phyloP scores from a whole-genome alignment of 2,329 filamentous ascomycete genomes.

The Exophiala spinifera region DNA sequence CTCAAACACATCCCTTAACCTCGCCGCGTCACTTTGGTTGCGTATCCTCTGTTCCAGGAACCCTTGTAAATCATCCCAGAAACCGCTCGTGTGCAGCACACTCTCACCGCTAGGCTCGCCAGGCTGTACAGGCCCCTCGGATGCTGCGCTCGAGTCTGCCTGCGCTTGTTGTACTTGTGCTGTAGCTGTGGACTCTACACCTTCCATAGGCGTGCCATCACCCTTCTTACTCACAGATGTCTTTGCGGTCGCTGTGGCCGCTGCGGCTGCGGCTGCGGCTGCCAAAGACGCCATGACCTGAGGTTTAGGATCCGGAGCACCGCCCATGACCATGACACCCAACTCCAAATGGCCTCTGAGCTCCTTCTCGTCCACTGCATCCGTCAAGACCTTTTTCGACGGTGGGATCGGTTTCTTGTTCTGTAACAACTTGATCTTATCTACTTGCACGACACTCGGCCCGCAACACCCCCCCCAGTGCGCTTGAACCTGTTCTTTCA shows the following conservation, averaged over 20 bases:
- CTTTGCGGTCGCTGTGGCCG: slow-evolving; percentile 37
- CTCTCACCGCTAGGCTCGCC: slow-evolving; percentile 17
- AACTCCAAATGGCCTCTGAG: slow-evolving; percentile 63
- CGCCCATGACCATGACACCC: slow-evolving; percentile 82
- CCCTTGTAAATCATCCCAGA: slow-evolving; percentile 81
- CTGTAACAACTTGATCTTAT: slow-evolving; percentile 80
- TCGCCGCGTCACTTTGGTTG: slow-evolving; percentile 63
- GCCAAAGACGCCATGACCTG: slow-evolving; percentile 21
- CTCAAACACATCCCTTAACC: slow-evolving; percentile 66
- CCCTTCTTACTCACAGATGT: slow-evolving; percentile 39
- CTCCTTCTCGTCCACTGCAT: slow-evolving; percentile 61
- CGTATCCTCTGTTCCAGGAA: slow-evolving; percentile 77
- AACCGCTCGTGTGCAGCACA: slow-evolving; percentile 64
- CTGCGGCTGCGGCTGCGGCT: slow-evolving; percentile 32
- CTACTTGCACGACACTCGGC: slow-evolving; percentile 41
- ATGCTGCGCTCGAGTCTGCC: too few relatives aligned
- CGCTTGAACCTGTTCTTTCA: slow-evolving; percentile 67
- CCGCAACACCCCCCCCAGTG: slow-evolving; percentile 59
- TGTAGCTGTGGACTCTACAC: slow-evolving; percentile 29
- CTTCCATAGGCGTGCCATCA: slow-evolving; percentile 34
- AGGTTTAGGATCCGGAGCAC: slow-evolving; percentile 45
- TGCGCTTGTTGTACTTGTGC: too few relatives aligned
- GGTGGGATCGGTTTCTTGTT: slow-evolving; percentile 79
- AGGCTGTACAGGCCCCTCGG: slow-evolving; percentile 20
- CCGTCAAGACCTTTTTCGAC: slow-evolving; percentile 68